Percentiles rank a stretch among this genome's conserved stretches.
These are phyloP conservation scores for Cynanchum wilfordii DNA, from an alignment of 257 asterid species.

Conservation along the genomic window DNA sequence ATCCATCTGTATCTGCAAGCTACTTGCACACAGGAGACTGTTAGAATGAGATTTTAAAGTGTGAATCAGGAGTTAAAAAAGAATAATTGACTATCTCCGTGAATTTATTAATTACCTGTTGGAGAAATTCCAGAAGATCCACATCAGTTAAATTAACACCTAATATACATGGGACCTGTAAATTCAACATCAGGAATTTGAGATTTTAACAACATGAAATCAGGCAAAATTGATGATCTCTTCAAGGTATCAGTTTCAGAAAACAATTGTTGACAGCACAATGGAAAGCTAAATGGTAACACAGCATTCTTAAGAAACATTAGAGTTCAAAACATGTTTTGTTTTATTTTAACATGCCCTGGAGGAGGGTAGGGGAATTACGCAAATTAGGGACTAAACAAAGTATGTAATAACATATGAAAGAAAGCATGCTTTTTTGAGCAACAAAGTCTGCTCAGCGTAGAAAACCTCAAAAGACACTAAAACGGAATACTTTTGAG, in stretches of 20 bases:
- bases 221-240: background rate
- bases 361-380: background rate
- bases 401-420: background rate
- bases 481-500: background rate
- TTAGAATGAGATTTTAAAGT: slow-evolving; percentile 8
- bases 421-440: background rate
- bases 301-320: background rate
- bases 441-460: background rate
- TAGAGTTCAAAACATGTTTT: background rate
- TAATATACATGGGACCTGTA: slow-evolving; percentile 88
- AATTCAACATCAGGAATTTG: slow-evolving; percentile 6
- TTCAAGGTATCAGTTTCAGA: background rate
- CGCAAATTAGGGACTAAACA: background rate
- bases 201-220: no score
- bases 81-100: background rate
- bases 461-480: background rate
- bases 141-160: slow-evolving; percentile 67
- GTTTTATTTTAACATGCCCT: background rate
- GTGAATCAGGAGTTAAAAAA: background rate
- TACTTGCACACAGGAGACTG: slow-evolving; percentile 21
- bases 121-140: slow-evolving; percentile 85
- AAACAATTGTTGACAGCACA: background rate
- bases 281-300: background rate
- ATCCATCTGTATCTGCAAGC: slow-evolving; percentile 96
- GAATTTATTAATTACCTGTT: slow-evolving; percentile 50